A percentile compares a stretch with the other conserved stretches of the same genome.
These are phyloP conservation scores for Stylonectria norvegica DNA, from an alignment of 2,329 filamentous ascomycete species.

Conservation along the genomic window DNA sequence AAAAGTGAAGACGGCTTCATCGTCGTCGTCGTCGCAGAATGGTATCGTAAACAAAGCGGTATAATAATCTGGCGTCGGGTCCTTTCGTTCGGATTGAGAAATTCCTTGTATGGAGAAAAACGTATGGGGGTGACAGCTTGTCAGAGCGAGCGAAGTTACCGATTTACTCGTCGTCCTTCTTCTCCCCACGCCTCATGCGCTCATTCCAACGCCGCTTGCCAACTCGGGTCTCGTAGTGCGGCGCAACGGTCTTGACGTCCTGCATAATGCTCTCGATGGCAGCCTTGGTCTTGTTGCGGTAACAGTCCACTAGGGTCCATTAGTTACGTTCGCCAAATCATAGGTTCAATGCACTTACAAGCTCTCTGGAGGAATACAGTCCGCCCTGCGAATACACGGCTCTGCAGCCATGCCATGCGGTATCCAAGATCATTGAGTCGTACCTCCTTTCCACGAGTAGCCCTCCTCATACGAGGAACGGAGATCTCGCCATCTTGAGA, in stretches of 20 bases:
- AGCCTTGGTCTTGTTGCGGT: conserved; percentile 84
- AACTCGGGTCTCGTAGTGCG: conserved; percentile 84
- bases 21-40: conserved; percentile 27
- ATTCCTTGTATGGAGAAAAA: neutral
- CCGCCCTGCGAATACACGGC: conserved; percentile 81
- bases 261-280: conserved; percentile 76
- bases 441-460: conserved; percentile 75
- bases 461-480: conserved; percentile 69
- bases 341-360: conserved; percentile 56
- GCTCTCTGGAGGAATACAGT: conserved; percentile 88
- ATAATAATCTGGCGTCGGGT: conserved; percentile 13
- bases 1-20: conserved; percentile 12
- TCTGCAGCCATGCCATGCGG: conserved; percentile 95
- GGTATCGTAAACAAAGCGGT: conserved; percentile 28
- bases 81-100: too few relatives aligned
- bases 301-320: conserved; percentile 71
- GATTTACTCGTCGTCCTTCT: conserved; percentile 29
- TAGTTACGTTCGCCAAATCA: conserved; percentile 5
- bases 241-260: conserved; percentile 68
- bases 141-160: conserved; percentile 2
- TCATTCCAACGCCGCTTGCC: conserved; percentile 77
- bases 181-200: conserved; percentile 41
- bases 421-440: conserved; percentile 89
- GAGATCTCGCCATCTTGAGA: conserved; percentile 70
- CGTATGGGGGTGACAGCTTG: neutral